Evolutionary conservation across 1,284 basidiomycete genomes (phyloP).

Genomic region (Pseudozyma tsukubaensis): DNA sequence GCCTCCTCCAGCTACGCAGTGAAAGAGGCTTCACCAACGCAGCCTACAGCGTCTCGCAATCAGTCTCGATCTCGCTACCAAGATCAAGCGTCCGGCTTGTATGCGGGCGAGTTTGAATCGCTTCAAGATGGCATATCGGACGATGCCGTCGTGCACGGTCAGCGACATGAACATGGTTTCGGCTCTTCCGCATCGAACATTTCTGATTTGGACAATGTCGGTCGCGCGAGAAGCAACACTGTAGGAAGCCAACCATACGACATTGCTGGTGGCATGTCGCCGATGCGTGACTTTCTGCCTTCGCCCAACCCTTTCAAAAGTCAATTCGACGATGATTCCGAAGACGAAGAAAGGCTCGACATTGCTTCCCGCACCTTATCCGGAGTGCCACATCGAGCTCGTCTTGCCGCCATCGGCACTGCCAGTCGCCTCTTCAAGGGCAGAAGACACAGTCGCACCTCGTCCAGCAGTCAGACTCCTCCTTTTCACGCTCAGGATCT

Average conservation of each 20-base stretch:
- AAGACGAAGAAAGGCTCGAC: constrained; percentile 41
- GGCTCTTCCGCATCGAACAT: neutral
- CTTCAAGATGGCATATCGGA: neutral
- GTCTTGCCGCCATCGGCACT: constrained; percentile 35
- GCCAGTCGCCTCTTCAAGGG: constrained; percentile 40
- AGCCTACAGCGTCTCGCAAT: neutral
- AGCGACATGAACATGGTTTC: neutral
- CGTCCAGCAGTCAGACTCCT: constrained; percentile 4
- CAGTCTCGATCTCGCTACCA: neutral
- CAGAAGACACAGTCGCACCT: constrained; percentile 16
- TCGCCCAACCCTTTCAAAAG: constrained; percentile 24
- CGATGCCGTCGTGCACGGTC: neutral
- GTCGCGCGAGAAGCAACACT: constrained; percentile 13
- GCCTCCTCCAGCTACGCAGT: constrained; percentile 5
- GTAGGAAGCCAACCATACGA: neutral
- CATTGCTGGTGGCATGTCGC: too few species aligned
- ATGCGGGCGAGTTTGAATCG: constrained; percentile 3
- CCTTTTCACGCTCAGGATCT: neutral
- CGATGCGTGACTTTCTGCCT: neutral
- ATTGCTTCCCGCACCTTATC: neutral
- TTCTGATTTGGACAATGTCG: neutral
- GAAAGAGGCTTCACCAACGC: neutral
- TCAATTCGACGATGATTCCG: constrained; percentile 46
- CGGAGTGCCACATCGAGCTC: constrained; percentile 16
- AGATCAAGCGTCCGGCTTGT: too few species aligned